Conservation (phyloP, 208 protist genomes). For the Trypanosoma theileri region DNA sequence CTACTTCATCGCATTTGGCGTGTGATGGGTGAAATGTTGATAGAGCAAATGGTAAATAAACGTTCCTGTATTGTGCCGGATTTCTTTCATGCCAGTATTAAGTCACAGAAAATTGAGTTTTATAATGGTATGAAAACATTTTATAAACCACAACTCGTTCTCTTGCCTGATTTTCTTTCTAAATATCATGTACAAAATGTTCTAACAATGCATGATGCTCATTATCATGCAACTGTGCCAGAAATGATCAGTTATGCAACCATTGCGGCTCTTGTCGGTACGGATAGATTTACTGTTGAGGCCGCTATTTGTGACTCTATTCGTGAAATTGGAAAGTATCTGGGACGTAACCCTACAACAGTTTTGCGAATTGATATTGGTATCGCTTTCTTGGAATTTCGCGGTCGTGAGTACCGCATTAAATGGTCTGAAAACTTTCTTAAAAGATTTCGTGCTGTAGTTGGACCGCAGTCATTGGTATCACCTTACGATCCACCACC, state of each 20-base stretch:
- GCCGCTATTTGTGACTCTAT: slow-evolving; percentile 76
- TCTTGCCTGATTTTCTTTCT: slow-evolving; percentile 80
- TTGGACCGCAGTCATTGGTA: slow-evolving; percentile 42
- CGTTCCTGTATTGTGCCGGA: slow-evolving; percentile 64
- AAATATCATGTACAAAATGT: slow-evolving; percentile 83
- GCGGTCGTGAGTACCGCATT: slow-evolving; percentile 67
- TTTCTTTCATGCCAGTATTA: slow-evolving; percentile 84
- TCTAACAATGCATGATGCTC: slow-evolving; percentile 66
- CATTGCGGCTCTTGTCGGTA: slow-evolving; percentile 44
- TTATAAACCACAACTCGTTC: slow-evolving; percentile 81
- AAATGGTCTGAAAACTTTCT: slow-evolving; percentile 71
- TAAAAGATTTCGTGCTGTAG: slow-evolving; percentile 29
- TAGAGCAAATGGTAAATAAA: slow-evolving; percentile 61
- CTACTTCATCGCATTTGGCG: slow-evolving; percentile 76
- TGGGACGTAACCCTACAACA: slow-evolving; percentile 52
- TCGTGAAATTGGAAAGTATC: slow-evolving; percentile 85
- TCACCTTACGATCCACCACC: slow-evolving; percentile 65
- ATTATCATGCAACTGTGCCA: slow-evolving; percentile 78
- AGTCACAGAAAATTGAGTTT: slow-evolving; percentile 55
- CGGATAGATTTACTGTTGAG: slow-evolving; percentile 68
- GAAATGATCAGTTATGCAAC: slow-evolving; percentile 43
- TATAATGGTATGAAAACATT: slow-evolving; percentile 52
- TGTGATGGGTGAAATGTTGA: slow-evolving; percentile 51
- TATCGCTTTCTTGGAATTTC: slow-evolving; percentile 65
- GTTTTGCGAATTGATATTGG: slow-evolving; percentile 79